Percentiles rank a stretch among this genome's conserved stretches.
phyloP scores from a whole-genome alignment of 768 basidiomycete species.

The Panaeolus papilionaceus region DNA sequence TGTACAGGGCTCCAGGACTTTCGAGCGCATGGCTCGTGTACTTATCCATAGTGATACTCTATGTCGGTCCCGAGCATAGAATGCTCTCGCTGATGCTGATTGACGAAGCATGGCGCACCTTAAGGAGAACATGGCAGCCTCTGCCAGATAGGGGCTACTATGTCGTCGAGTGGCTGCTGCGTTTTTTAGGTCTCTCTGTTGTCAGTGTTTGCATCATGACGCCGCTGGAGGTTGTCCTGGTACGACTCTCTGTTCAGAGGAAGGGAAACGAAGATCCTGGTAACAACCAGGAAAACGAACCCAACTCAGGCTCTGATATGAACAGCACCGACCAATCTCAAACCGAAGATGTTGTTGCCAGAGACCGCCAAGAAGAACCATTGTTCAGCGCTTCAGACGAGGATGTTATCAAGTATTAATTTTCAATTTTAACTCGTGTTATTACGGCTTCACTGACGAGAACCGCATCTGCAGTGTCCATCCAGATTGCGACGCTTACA shows the following conservation, averaged over 20 bases:
- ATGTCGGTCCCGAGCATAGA: conserved; percentile 52
- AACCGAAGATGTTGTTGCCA: too few relatives aligned
- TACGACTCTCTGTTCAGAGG: conserved; percentile 81
- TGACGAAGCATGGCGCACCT: background rate
- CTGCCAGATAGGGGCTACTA: conserved; percentile 48
- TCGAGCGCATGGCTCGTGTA: conserved; percentile 74
- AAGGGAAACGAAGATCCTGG: conserved; percentile 53
- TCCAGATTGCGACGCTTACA: conserved; percentile 80
- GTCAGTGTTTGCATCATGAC: conserved; percentile 66
- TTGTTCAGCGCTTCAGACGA: conserved; percentile 69
- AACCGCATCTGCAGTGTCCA: conserved; percentile 54
- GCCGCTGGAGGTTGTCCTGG: conserved; percentile 81
- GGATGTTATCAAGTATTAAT: conserved; percentile 80
- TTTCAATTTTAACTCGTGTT: conserved; percentile 27
- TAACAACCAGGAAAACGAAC: too few relatives aligned
- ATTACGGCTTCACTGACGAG: conserved; percentile 1
- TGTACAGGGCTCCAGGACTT: background rate
- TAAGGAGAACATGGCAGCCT: conserved; percentile 27
- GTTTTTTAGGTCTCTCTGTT: conserved; percentile 60
- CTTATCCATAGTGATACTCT: conserved; percentile 50
- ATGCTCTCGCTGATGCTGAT: conserved; percentile 46
- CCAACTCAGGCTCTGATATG: too few relatives aligned
- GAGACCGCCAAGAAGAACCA: too few relatives aligned
- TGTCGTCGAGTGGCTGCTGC: conserved; percentile 51
- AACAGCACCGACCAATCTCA: too few relatives aligned